phyloP scores from a whole-genome alignment of 257 asterid genomes.

The Euphrasia confusa region DNA sequence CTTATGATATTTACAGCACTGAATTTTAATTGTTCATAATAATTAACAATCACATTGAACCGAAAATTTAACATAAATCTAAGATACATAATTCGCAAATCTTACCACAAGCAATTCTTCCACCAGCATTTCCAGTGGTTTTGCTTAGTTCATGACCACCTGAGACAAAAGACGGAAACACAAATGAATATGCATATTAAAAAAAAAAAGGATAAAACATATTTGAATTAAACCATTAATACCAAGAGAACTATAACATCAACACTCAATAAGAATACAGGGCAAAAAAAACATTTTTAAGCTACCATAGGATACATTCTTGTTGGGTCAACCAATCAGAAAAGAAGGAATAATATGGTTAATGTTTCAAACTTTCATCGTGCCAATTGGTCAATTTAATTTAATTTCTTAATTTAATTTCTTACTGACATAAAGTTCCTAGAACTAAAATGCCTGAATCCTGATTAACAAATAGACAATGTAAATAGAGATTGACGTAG shows the following conservation, averaged over 20 bases:
- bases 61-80: too few relatives aligned
- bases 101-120: conserved; percentile 94
- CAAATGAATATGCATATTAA: neutral
- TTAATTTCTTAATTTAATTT: neutral
- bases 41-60: neutral
- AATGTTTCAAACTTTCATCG: neutral
- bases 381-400: neutral
- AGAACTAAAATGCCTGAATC: too few relatives aligned
- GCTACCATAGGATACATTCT: neutral
- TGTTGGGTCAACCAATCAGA: neutral
- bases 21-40: neutral
- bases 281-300: too few relatives aligned
- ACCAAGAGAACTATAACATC: neutral
- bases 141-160: conserved; percentile 98
- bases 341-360: neutral
- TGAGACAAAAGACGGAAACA: conserved; percentile 29
- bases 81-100: neutral
- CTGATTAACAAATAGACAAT: too few relatives aligned
- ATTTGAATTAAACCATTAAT: neutral
- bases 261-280: neutral
- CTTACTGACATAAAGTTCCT: neutral
- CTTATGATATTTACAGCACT: too few relatives aligned
- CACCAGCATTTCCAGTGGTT: conserved; percentile 97
- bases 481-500: neutral
- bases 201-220: neutral